phyloP scores from a whole-genome alignment of 306 rosid species.

The Quercus ilex region DNA sequence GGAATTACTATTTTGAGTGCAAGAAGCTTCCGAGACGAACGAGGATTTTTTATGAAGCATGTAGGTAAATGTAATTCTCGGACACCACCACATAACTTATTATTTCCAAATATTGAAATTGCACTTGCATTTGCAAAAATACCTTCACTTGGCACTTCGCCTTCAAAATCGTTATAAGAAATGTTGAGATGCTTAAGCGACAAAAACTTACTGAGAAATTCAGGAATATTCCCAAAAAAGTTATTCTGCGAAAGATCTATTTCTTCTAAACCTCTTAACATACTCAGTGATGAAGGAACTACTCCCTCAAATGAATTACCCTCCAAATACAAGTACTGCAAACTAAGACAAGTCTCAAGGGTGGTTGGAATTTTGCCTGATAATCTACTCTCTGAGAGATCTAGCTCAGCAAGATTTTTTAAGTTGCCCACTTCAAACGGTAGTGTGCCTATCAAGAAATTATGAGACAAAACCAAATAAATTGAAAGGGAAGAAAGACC shows the following conservation, averaged over 20 bases:
- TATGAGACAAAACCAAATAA: constrained; percentile 33
- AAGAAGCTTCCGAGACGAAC: not conserved
- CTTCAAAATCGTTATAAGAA: constrained; percentile 34
- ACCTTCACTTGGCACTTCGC: constrained; percentile 31
- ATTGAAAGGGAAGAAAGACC: constrained; percentile 34
- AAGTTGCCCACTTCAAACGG: constrained; percentile 32
- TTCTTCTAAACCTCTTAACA: constrained; percentile 30
- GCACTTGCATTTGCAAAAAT: constrained; percentile 25
- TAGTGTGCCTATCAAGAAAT: constrained; percentile 27
- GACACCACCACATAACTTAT: constrained; percentile 33
- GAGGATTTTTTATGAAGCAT: constrained; percentile 13
- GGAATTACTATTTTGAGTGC: constrained; percentile 18
- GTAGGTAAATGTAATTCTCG: constrained; percentile 23
- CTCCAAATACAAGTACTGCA: constrained; percentile 26
- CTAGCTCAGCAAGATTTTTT: constrained; percentile 18
- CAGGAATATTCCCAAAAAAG: constrained; percentile 35
- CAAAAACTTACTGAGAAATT: constrained; percentile 21
- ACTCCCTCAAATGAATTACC: constrained; percentile 34
- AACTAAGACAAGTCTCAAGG: constrained; percentile 27
- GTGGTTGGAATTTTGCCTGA: constrained; percentile 35
- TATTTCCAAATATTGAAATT: constrained; percentile 31
- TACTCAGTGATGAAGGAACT: constrained; percentile 23
- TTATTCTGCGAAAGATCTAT: constrained; percentile 33
- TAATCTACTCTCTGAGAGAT: constrained; percentile 28
- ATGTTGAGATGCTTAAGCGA: constrained; percentile 25